Percentiles rank a stretch among this genome's conserved stretches.
These are phyloP conservation scores for Odonthalia washingtoniensis DNA, from an alignment of 31 red algal genomes.

Conservation along the genomic window DNA sequence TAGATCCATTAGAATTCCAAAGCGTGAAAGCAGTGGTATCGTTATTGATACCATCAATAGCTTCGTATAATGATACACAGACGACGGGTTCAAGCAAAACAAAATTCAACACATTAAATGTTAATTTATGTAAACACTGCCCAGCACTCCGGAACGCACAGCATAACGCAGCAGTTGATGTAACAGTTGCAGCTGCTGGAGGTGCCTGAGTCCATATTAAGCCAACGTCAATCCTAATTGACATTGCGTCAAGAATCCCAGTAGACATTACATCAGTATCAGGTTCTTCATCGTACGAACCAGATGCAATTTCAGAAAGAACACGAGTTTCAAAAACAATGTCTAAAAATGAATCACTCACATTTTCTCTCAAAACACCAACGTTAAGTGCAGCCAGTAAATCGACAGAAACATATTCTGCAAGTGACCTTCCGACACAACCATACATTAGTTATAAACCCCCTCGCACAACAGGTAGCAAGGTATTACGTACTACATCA, in stretches of 20 bases:
- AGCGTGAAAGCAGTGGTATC: not conserved
- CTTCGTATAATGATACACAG: slow-evolving; percentile 67
- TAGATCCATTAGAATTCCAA: not conserved
- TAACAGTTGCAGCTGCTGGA: slow-evolving; percentile 46
- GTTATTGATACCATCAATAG: slow-evolving; percentile 37
- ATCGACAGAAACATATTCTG: slow-evolving; percentile 37
- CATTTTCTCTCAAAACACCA: too few species aligned
- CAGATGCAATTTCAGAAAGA: slow-evolving; percentile 23
- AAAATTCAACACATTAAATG: slow-evolving; percentile 38
- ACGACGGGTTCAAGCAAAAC: slow-evolving; percentile 64
- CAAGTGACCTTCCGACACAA: slow-evolving; percentile 32
- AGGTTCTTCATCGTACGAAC: slow-evolving; percentile 12
- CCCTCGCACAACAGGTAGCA: slow-evolving; percentile 15
- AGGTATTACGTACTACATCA: slow-evolving; percentile 34
- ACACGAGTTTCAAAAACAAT: slow-evolving; percentile 56
- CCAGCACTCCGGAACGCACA: not conserved
- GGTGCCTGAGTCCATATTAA: slow-evolving; percentile 55
- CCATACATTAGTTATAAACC: slow-evolving; percentile 37
- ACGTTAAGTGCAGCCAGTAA: too few species aligned
- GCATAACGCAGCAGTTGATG: slow-evolving; percentile 20
- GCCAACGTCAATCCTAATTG: slow-evolving; percentile 60
- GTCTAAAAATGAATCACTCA: too few species aligned
- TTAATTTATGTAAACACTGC: slow-evolving; percentile 25
- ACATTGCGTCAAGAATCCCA: not conserved
- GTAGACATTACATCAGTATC: not conserved